Base-by-base conservation (phyloP, 257 asterid genomes). In the Nicotiana sylvestris region DNA sequence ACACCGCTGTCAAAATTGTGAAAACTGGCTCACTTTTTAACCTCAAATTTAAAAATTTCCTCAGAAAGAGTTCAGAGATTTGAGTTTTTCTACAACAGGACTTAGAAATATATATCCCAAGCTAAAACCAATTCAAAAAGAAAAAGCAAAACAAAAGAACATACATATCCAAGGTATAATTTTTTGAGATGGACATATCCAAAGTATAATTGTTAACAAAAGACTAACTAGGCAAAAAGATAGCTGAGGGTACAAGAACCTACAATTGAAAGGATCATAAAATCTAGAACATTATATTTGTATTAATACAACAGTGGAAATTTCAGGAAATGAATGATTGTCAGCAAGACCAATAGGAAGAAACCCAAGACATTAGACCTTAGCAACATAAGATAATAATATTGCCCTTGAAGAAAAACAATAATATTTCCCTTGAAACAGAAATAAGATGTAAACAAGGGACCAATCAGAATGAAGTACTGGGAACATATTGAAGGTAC, bases 291-390 rank as follows among this genome's bases (percentile, higher is more conserved):
- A 39, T 51, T 16, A 51, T 76, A 15, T 51, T 7, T 27, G 29
- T 76, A 76, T 76, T 29, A 29, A 49, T 49, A 21, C 51, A 3
- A 49, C 80, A 51, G 80, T 57, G 7, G 67, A 11, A 61, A 61
- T 76, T 51, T 76, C 62, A 76, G 64, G 53, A 27, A 49, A 49
- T 43, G 16, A 25, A 27, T 9, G 18, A 51, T 76, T 76, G 27
- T 51, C 65, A 8, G 16, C 80, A 49, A 74, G 43, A 49, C 62
- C 29, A 74, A 76, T 76, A 76, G 17, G 80, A 76, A 76, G 64
- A 76, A 49, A 49, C 46, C 64, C 29, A 51, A 74, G 43, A 4
- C 80, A 25, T 49, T 74, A 51, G 6, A 51, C 79, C 46, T 51
- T 51, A 51, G 29, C 64, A 74, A 74, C 43, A 76, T 76, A n/a